Evolutionary conservation across 2,329 filamentous ascomycete species (phyloP).

Genomic region (Cladosporium sp.): DNA sequence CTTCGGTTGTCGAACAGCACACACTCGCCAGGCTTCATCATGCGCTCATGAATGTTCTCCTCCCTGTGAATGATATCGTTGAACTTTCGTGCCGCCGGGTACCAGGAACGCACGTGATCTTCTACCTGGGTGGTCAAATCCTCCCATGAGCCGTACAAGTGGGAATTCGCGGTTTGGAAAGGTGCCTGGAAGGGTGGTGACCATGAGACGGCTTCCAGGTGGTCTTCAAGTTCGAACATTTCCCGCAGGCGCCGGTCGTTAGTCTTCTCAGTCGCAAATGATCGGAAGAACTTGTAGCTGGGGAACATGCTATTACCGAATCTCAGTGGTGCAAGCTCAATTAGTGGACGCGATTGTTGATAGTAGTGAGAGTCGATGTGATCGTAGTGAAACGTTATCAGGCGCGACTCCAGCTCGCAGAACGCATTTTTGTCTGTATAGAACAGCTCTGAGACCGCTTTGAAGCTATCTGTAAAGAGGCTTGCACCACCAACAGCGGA

Average conservation of each 20-base stretch:
- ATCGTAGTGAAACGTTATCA: slow-evolving; percentile 50
- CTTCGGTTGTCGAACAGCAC: slow-evolving; percentile 90
- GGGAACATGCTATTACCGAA: background rate
- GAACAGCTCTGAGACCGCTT: slow-evolving; percentile 51
- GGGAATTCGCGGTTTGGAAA: background rate
- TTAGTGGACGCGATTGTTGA: slow-evolving; percentile 30
- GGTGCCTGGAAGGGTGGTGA: slow-evolving; percentile 41
- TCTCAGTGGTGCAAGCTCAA: slow-evolving; percentile 24
- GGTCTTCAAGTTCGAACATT: slow-evolving; percentile 23
- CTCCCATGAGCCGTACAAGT: background rate
- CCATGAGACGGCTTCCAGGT: slow-evolving; percentile 37
- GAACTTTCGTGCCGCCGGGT: slow-evolving; percentile 57
- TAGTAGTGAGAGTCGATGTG: slow-evolving; percentile 50
- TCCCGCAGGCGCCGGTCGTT: background rate
- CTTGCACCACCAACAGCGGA: slow-evolving; percentile 78
- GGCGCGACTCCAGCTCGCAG: slow-evolving; percentile 15
- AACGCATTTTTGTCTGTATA: slow-evolving; percentile 23
- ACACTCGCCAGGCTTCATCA: slow-evolving; percentile 78
- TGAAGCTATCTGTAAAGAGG: slow-evolving; percentile 76
- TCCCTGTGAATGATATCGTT: slow-evolving; percentile 58
- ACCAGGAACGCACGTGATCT: slow-evolving; percentile 42
- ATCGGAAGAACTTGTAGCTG: background rate
- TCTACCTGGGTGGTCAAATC: slow-evolving; percentile 9
- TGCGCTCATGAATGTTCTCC: slow-evolving; percentile 65
- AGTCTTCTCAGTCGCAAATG: background rate